These are phyloP conservation scores for Dictyostelium brefeldianum DNA, from an alignment of 78 protist species.

Conservation along the genomic window DNA sequence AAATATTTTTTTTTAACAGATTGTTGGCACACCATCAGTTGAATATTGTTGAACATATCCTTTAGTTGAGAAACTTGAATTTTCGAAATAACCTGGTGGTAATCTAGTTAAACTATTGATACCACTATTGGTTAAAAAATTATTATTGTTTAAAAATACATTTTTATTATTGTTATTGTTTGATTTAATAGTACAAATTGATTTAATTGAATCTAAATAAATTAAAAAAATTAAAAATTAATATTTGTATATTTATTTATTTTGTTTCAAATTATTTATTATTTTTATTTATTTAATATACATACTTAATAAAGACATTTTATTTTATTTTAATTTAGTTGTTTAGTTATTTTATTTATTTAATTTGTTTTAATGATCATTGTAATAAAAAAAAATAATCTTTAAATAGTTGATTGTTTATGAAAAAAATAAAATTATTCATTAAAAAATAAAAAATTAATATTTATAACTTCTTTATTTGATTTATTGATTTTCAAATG, in stretches of 20 bases:
- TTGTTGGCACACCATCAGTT: not conserved
- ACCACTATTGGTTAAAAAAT: not conserved
- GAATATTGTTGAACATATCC: slow-evolving; percentile 4
- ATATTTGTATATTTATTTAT: too few species aligned
- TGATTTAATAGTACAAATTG: not conserved
- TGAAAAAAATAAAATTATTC: not conserved
- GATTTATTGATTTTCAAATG: too few species aligned
- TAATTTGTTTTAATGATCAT: slow-evolving; percentile 8
- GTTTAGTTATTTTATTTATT: not conserved
- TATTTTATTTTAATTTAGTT: not conserved
- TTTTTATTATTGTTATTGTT: not conserved
- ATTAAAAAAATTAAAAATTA: not conserved
- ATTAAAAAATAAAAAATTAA: not conserved
- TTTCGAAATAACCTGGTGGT: slow-evolving; percentile 22
- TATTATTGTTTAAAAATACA: not conserved
- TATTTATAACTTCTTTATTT: slow-evolving; percentile 10
- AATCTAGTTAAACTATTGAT: not conserved
- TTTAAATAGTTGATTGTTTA: slow-evolving; percentile 27
- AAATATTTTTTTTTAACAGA: not conserved
- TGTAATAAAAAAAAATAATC: slow-evolving; percentile 1
- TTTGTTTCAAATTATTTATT: too few species aligned
- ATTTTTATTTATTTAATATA: too few species aligned
- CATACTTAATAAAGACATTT: not conserved
- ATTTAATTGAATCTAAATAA: not conserved
- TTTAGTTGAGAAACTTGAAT: slow-evolving; percentile 2